A percentile compares a stretch with the other conserved stretches of the same genome.
Conservation (phyloP, 352 stramenopile genomes). For the Globisporangium radiosum region DNA sequence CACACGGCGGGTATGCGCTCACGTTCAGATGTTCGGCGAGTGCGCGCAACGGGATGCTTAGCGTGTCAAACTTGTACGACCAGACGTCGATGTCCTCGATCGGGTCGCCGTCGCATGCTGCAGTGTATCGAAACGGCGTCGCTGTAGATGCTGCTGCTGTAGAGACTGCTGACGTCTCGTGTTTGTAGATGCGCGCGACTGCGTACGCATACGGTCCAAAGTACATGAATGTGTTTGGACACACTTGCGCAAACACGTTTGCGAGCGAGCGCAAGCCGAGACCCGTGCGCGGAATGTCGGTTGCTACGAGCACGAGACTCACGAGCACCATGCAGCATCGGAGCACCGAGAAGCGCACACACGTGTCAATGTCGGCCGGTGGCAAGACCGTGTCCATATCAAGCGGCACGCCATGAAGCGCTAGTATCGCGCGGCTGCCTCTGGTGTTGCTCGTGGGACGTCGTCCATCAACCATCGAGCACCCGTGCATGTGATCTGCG, state of each 20-base stretch:
- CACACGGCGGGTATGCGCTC: slow-evolving; percentile 1
- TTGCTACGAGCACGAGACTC: slow-evolving; percentile 23
- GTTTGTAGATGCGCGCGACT: slow-evolving; percentile 18
- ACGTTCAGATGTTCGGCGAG: slow-evolving; percentile 6
- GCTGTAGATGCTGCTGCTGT: too few relatives aligned
- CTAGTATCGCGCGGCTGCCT: too few relatives aligned
- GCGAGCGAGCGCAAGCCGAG: slow-evolving; percentile 14
- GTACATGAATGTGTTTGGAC: slow-evolving; percentile 22
- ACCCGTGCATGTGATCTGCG: too few relatives aligned
- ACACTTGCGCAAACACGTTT: slow-evolving; percentile 15
- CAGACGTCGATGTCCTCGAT: slow-evolving; percentile 9
- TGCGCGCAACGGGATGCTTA: slow-evolving; percentile 16
- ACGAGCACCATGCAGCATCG: slow-evolving; percentile 25
- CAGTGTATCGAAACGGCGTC: neutral
- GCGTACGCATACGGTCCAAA: slow-evolving; percentile 46
- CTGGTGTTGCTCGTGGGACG: too few relatives aligned
- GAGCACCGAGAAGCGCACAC: slow-evolving; percentile 18
- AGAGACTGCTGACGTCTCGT: slow-evolving; percentile 15
- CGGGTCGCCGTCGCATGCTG: neutral
- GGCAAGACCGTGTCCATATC: too few relatives aligned
- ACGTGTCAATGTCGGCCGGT: neutral
- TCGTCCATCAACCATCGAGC: too few relatives aligned
- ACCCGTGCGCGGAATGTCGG: slow-evolving; percentile 45
- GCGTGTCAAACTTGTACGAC: slow-evolving; percentile 34
- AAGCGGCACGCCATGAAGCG: too few relatives aligned